These are phyloP conservation scores for Acanthamoeba royreba DNA, from an alignment of 208 protist genomes.

Conservation along the genomic window DNA sequence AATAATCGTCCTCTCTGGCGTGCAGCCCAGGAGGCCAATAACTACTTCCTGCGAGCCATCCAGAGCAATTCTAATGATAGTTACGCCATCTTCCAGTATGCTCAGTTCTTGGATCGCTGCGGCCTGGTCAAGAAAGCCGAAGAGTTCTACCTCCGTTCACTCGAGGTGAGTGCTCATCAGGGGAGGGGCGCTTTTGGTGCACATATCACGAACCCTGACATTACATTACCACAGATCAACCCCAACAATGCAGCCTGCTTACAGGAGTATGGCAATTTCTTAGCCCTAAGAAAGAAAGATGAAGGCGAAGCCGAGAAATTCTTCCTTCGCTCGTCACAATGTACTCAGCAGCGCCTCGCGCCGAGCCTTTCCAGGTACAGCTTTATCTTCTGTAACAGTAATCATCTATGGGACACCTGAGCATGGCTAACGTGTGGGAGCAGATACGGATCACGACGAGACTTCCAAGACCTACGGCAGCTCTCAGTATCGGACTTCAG, in stretches of 20 bases:
- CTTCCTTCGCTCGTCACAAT: constrained; percentile 53
- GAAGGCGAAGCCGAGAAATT: constrained; percentile 52
- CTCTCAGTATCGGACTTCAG: background rate
- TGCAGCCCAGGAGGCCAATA: constrained; percentile 42
- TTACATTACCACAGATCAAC: background rate
- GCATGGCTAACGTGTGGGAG: background rate
- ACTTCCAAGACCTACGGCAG: background rate
- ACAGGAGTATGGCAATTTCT: constrained; percentile 56
- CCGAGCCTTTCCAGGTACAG: background rate
- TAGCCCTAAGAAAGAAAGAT: constrained; percentile 20
- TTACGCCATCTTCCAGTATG: constrained; percentile 50
- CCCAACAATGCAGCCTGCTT: constrained; percentile 65
- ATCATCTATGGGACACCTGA: background rate
- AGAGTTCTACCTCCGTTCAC: constrained; percentile 53
- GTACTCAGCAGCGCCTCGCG: background rate
- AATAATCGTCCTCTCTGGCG: background rate
- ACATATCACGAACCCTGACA: background rate
- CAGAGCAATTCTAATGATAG: constrained; percentile 52
- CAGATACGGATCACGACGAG: background rate
- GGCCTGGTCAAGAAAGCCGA: constrained; percentile 47
- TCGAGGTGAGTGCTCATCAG: background rate
- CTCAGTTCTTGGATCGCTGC: constrained; percentile 60
- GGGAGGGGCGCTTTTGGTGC: no score
- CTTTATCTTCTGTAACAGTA: background rate
- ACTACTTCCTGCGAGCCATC: constrained; percentile 54